Base-by-base conservation (phyloP, 768 basidiomycete genomes). In the Sporobolomyces pararoseus region DNA sequence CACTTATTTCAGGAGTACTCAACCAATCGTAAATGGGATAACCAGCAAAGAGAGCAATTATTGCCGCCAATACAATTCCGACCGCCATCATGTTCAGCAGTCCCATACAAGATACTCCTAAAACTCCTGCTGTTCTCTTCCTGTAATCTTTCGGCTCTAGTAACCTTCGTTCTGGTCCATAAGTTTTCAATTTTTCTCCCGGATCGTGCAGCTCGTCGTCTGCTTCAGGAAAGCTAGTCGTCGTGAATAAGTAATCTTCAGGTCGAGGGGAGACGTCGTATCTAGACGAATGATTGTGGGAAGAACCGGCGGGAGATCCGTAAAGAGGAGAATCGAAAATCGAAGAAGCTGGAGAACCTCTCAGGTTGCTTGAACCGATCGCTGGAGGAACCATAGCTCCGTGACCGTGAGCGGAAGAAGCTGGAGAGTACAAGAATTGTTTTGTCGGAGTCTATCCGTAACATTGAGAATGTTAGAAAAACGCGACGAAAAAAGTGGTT, bases 41-140 rank as follows among this genome's bases (percentile, higher is more conserved):
- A 47, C 89, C 92, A 27, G 87, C 88, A 76, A 95, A 97, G 23
- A 96, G 83, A 25, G 84, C 84, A 70, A 96, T 79, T 51, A 96
- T 82, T 44, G 85, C 87, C 12, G 83, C 71, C 35, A 88, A 79
- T 65, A 97, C 82, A 65, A 90, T 66, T 73, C 89, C 73, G n/a
- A 97, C 84, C 37, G 87, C 87, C 7, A 84, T 82, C 25, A 84
- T 83, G 77, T 97, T 97, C 31, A 83, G 79, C 85, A 91, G 88
- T 3, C 95, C 95, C 79, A 92, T 83, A 19, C 82, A 80, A 7
- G 91, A 93, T 78, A 92, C 90, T 31, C 89, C 34, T 3, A 35
- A 49, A 25, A 52, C 29, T 3, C 60, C 60, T 27, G 46, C 59
- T 7, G 59, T 61, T 61, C 59, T 7, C 7, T 91, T 92, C 78